Evolutionary conservation across 2,329 filamentous ascomycete species (phyloP).

Genomic region (Aureobasidium sp.): DNA sequence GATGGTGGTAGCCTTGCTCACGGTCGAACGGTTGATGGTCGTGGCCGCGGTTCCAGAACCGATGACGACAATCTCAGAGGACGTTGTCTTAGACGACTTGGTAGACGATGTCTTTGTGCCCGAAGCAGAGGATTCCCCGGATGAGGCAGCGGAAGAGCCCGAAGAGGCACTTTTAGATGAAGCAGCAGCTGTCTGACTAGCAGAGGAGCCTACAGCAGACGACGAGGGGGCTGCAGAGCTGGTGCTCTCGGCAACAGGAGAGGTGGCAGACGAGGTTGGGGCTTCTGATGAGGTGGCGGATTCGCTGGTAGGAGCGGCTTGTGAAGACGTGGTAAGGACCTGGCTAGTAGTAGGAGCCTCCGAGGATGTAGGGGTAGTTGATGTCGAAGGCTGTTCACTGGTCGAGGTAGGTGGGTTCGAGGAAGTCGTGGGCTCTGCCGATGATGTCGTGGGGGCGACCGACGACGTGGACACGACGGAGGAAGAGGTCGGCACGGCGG

Average conservation of each 20-base stretch:
- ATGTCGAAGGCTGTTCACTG: not conserved
- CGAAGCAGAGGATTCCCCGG: constrained; percentile 19
- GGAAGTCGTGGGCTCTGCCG: no score
- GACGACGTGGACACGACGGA: constrained; percentile 11
- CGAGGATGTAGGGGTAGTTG: not conserved
- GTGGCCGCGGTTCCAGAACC: constrained; percentile 21
- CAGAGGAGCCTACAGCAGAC: not conserved
- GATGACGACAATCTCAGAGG: constrained; percentile 18
- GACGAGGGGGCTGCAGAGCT: not conserved
- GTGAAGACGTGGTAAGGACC: not conserved
- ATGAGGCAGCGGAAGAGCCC: constrained; percentile 8
- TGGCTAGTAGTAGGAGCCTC: constrained; percentile 4
- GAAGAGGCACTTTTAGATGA: not conserved
- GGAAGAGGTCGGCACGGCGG: not conserved
- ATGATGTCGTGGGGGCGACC: not conserved
- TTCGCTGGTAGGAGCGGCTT: not conserved
- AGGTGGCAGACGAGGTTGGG: constrained; percentile 11
- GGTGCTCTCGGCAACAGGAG: not conserved
- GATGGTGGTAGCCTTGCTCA: constrained; percentile 26
- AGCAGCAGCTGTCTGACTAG: constrained; percentile 13
- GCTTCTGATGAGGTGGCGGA: not conserved
- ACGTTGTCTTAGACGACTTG: constrained; percentile 9
- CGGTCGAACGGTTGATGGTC: constrained; percentile 28
- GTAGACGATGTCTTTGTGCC: not conserved
- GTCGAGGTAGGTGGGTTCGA: not conserved